A percentile compares a stretch with the other conserved stretches of the same genome.
Conservation (phyloP, 306 rosid species). For the Prunus padus region DNA sequence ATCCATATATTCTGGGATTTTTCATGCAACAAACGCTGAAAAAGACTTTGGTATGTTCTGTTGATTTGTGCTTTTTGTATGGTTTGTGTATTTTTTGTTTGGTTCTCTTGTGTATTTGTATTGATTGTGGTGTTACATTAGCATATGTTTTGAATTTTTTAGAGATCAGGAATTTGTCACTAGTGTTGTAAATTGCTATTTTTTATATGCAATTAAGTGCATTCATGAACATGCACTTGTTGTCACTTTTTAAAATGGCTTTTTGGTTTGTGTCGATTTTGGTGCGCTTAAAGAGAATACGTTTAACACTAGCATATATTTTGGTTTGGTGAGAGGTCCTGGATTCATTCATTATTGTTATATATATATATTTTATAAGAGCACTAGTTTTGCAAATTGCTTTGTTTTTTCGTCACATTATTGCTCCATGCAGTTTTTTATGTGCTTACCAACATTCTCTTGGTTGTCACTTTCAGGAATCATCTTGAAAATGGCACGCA, state of each 20-base stretch:
- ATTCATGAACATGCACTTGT: conserved; percentile 1
- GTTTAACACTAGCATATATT: not conserved
- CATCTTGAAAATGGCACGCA: conserved; percentile 76
- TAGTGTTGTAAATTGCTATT: not conserved
- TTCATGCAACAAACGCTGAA: conserved; percentile 73
- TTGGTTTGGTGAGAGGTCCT: not conserved
- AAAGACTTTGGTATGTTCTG: conserved; percentile 77
- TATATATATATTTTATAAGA: not conserved
- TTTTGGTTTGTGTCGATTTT: not conserved
- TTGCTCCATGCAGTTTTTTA: not conserved
- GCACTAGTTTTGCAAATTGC: not conserved
- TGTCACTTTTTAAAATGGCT: conserved; percentile 45
- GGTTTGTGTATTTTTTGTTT: not conserved
- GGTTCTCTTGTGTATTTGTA: not conserved
- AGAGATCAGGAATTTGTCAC: not conserved
- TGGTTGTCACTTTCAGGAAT: conserved; percentile 53
- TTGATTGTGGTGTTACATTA: conserved; percentile 8
- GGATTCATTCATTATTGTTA: not conserved
- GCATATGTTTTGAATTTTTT: not conserved
- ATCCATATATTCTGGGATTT: conserved; percentile 83
- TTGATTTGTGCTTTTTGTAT: conserved; percentile 17
- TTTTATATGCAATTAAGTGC: conserved; percentile 1
- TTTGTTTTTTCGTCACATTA: not conserved
- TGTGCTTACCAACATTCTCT: conserved; percentile 18
- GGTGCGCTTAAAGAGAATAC: not conserved